Base-by-base conservation (phyloP, 257 asterid species). In the Penstemon barbatus region DNA sequence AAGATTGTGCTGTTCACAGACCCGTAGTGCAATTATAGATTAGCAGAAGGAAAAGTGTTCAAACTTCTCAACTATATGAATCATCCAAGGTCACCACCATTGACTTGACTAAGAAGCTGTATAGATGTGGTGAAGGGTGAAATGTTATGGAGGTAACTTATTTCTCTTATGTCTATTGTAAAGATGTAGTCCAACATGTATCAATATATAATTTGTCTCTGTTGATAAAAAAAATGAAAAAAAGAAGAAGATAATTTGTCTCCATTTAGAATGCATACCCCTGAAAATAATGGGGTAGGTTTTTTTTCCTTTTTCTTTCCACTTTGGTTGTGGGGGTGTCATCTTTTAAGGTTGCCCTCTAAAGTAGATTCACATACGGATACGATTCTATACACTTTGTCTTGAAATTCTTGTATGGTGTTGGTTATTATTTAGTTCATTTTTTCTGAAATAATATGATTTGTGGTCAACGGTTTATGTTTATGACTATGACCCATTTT, bases 271-370 rank as follows among this genome's bases (percentile, higher is more conserved):
- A 39, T 61, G 48, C 42, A 63, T 69, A 57, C 43, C 1, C 69
- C 60, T 57, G 50, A 44, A 4, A 57, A 38, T 61, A 15, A 4
- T n/a, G 11, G 41, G 66, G 55, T 37, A 33, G 56, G 69, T 41
- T 46, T 58, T 37, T 62, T 36, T 52, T 50, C 49, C 19, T 10
- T 12, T 39, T 37, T 65, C 49, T 69, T 66, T 43, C 39, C 49
- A 41, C 51, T 50, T 51, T 10, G 61, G 40, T 40, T 5, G 33
- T 60, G 64, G 65, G 75, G 41, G 57, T 18, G 70, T 75, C 53
- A 65, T 71, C 73, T 74, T 67, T 54, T 49, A 18, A 57, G 65
- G 68, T 57, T 51, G 33, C 77, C 72, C 77, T 56, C 58, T 49
- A 67, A 52, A 57, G 61, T 43, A 49, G 36, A 41, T 66, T 18